Percentiles rank a stretch among this genome's conserved stretches.
These are phyloP conservation scores for Fraxinus platypoda DNA, from an alignment of 305 asterid genomes.

Conservation along the genomic window DNA sequence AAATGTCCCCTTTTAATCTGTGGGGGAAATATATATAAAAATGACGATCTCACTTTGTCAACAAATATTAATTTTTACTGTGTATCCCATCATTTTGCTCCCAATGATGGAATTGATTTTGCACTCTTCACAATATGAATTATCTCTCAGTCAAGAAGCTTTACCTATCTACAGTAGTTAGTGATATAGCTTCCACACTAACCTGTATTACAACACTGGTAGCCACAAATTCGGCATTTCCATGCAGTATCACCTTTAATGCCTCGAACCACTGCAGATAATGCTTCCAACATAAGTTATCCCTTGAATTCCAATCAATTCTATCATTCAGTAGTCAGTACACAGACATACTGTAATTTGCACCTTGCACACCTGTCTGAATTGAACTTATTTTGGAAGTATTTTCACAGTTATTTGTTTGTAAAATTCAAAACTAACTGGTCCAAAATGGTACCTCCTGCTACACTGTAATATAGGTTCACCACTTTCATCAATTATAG, in stretches of 20 bases:
- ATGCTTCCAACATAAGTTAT: conserved; percentile 89
- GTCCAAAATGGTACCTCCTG: conserved; percentile 52
- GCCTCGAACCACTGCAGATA: conserved; percentile 79
- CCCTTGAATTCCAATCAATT: conserved; percentile 76
- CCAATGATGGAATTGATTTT: too few relatives aligned
- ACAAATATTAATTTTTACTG: too few relatives aligned
- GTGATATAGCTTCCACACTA: conserved; percentile 22
- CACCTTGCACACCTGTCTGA: conserved; percentile 78
- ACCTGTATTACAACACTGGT: conserved; percentile 73
- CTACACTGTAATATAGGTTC: conserved; percentile 79
- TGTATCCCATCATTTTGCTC: too few relatives aligned
- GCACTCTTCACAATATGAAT: background rate
- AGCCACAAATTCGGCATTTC: conserved; percentile 98
- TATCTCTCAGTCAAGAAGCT: background rate
- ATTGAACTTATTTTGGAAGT: conserved; percentile 17
- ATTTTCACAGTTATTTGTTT: conserved; percentile 10
- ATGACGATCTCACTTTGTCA: too few relatives aligned
- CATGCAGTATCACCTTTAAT: conserved; percentile 71
- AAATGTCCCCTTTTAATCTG: too few relatives aligned
- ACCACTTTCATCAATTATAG: conserved; percentile 39
- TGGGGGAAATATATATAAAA: too few relatives aligned
- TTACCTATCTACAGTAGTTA: conserved; percentile 1
- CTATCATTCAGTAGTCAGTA: conserved; percentile 68
- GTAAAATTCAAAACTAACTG: conserved; percentile 13
- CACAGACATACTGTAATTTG: conserved; percentile 70